Conservation (phyloP, 2,329 filamentous ascomycete species). For the Aspergillus quadricinctus region DNA sequence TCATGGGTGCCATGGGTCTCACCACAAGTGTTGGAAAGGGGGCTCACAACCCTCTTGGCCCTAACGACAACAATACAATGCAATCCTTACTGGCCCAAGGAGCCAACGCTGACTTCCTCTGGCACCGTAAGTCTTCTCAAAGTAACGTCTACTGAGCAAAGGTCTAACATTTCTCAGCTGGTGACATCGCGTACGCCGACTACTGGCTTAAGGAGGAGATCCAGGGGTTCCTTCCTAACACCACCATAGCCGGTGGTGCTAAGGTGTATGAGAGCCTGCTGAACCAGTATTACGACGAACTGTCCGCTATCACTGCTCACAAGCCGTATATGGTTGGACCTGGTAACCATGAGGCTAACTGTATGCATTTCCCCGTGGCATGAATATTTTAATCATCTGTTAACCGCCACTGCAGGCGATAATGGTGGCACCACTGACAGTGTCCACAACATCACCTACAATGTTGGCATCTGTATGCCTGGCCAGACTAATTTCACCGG, state of each 20-base stretch:
- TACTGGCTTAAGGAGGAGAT: not conserved
- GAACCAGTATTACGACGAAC: not conserved
- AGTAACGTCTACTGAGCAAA: not conserved
- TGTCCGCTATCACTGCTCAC: not conserved
- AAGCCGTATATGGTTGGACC: not conserved
- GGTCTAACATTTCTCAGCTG: not conserved
- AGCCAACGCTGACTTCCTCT: not conserved
- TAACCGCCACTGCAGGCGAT: not conserved
- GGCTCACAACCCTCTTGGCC: not conserved
- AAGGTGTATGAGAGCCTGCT: not conserved
- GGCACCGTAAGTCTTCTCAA: not conserved
- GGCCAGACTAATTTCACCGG: constrained; percentile 24
- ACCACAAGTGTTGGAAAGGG: not conserved
- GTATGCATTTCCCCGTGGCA: not conserved
- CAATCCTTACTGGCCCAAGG: not conserved
- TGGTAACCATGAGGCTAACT: not conserved
- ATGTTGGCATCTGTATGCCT: constrained; percentile 13
- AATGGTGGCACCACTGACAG: constrained; percentile 7
- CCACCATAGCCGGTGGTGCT: not conserved
- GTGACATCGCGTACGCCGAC: not conserved
- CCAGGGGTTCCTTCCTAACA: not conserved
- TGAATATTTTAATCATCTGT: not conserved
- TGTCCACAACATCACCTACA: constrained; percentile 13
- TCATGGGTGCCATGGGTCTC: not conserved
- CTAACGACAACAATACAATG: not conserved